A percentile compares a stretch with the other conserved stretches of the same genome.
phyloP scores from a whole-genome alignment of 2,329 filamentous ascomycete species.

The Neodidymelliopsis sp. region DNA sequence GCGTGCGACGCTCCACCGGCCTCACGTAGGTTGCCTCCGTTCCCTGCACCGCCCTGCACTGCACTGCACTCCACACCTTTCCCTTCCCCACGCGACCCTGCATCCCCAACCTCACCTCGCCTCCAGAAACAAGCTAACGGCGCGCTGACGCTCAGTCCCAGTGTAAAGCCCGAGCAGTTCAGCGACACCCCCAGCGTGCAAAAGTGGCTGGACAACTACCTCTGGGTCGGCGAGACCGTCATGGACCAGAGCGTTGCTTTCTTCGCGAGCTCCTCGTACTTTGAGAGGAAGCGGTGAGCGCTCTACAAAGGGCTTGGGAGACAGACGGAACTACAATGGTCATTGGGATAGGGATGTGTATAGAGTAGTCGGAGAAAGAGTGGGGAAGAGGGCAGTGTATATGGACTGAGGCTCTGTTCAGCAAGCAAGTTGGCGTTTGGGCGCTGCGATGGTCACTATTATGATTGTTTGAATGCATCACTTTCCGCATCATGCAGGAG shows the following conservation, averaged over 20 bases:
- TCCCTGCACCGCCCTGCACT: conserved; percentile 12
- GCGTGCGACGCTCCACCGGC: conserved; percentile 96
- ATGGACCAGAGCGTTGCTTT: conserved; percentile 97
- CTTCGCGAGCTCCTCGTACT: conserved; percentile 86
- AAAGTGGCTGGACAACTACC: conserved; percentile 91
- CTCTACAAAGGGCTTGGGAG: too few relatives aligned
- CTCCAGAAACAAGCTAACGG: conserved; percentile 41
- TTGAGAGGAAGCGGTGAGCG: conserved; percentile 76
- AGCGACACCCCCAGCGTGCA: conserved; percentile 83
- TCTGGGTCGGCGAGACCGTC: conserved; percentile 94
- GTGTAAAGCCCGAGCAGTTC: conserved; percentile 86
- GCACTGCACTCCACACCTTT: background rate
- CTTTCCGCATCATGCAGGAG: background rate
- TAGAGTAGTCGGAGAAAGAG: background rate
- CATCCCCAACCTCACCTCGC: conserved; percentile 51
- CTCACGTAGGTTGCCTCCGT: conserved; percentile 78
- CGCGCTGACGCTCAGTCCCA: conserved; percentile 63
- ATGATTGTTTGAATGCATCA: conserved; percentile 4
- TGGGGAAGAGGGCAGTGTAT: background rate
- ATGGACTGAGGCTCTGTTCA: background rate
- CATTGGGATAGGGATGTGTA: background rate
- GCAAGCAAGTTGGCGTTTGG: conserved; percentile 23
- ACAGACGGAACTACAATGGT: too few relatives aligned
- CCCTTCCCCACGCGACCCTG: background rate
- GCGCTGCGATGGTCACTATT: conserved; percentile 5